Conservation (phyloP, 805 yeast species). For the Sugiyamaella marilandica region DNA sequence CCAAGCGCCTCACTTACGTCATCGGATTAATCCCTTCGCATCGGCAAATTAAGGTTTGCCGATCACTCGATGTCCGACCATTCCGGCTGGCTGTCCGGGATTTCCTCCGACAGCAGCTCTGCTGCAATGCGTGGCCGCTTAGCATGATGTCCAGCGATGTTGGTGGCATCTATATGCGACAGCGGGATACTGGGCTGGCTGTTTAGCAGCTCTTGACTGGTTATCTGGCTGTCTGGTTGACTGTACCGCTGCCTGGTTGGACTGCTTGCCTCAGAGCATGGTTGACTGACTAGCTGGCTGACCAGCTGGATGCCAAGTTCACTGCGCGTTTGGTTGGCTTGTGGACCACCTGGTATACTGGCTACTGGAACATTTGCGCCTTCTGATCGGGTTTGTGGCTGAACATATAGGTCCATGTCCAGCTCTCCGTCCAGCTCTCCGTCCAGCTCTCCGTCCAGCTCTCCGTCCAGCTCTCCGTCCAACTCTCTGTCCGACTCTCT, state of each 20-base stretch:
- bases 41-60: neutral
- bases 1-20: neutral
- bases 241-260: too few species aligned
- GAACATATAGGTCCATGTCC: neutral
- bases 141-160: neutral
- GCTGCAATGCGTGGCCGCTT: neutral
- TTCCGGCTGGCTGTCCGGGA: constrained; percentile 8
- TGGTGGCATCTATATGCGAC: neutral
- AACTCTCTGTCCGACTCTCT: too few species aligned
- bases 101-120: neutral
- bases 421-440: too few species aligned
- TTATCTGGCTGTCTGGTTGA: neutral
- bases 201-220: neutral
- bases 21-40: neutral
- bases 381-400: too few species aligned
- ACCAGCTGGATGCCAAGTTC: neutral
- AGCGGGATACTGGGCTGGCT: neutral
- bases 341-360: neutral
- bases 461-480: too few species aligned
- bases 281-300: neutral
- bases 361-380: too few species aligned
- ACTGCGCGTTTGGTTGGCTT: neutral
- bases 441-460: too few species aligned
- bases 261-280: neutral
- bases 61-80: constrained; percentile 8